Evolutionary conservation across 345 rosid species (phyloP), one percentile per base, ranked within the genome.

Genomic region (Salix viminalis): DNA sequence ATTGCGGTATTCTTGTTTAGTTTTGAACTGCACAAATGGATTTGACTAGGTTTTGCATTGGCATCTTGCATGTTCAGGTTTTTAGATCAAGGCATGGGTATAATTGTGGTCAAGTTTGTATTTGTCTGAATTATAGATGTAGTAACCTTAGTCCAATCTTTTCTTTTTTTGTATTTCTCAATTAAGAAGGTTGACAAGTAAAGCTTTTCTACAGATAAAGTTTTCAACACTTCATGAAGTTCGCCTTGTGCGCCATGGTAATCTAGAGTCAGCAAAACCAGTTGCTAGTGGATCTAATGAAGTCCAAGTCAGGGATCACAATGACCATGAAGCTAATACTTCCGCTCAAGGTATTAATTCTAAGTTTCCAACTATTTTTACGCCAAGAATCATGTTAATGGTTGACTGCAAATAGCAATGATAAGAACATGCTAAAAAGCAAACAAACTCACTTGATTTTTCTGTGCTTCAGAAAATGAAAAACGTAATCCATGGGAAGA

Each of bases 211-310:
- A 23, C 92, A 96, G 99, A 87, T 89, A 69, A 91, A 90, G 61
- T 94, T 88, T 74, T 82, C 95, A 69, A 70, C 91, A 26, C 92
- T 96, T 75, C 46, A 89, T 34, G 97, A 96, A 82, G 89, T 91
- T 76, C 97, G 97, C 32, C 46, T 82, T 11, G 69, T 91, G 83
- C 83, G 76, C 71, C 82, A 70, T 62, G 84, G 82, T 67, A 77
- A 82, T 74, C 78, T 71, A 28, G 81, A 76, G 66, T 26, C 82
- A 24, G 68, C 65, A 50, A 71, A 81, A 71, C 62, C 83, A 6
- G 76, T 52, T 79, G n/a, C 80, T 16, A 70, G 76, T 74, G 79
- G 52, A 67, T 73, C 7, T 72, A 34, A 72, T 73, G 87, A 75
- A 71, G 79, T 69, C 32, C n/a, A 30, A 58, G 79, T 39, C 48